phyloP scores from a whole-genome alignment of 192 early-diverging fungal genomes.

The Paraglomus brasilianum region DNA sequence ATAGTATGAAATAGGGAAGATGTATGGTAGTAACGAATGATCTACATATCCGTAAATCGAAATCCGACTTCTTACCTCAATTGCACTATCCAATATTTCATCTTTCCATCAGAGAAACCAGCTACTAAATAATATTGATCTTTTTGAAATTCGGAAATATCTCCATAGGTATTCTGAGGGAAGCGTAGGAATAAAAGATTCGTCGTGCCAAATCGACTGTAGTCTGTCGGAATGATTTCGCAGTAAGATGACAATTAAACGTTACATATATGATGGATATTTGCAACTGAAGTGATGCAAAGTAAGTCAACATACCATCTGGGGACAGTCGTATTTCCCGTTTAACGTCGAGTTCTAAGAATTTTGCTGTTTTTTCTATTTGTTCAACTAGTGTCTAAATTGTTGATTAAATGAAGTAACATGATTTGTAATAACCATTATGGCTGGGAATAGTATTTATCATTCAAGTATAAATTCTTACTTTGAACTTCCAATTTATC shows the following conservation, averaged over 20 bases:
- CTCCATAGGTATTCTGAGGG: background rate
- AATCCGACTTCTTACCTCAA: background rate
- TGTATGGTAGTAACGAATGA: background rate
- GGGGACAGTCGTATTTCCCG: background rate
- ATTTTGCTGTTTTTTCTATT: slow-evolving; percentile 19
- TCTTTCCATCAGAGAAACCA: background rate
- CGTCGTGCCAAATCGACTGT: background rate
- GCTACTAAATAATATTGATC: slow-evolving; percentile 3
- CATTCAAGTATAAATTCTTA: no score
- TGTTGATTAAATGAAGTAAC: no score
- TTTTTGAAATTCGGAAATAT: no score
- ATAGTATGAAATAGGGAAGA: background rate
- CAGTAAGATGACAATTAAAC: no score
- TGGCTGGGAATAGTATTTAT: no score
- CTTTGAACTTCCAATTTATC: no score
- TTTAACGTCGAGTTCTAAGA: slow-evolving; percentile 1
- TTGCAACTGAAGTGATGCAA: no score
- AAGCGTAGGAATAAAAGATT: background rate
- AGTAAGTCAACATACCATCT: background rate
- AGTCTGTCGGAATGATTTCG: no score
- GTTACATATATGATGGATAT: no score
- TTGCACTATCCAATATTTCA: background rate
- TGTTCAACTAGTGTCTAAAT: background rate
- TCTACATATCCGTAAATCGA: background rate
- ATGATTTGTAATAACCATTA: no score